A percentile compares a stretch with the other conserved stretches of the same genome.
Evolutionary conservation across 495 filamentous ascomycete genomes (phyloP).

Genomic region (Penicillium roqueforti): DNA sequence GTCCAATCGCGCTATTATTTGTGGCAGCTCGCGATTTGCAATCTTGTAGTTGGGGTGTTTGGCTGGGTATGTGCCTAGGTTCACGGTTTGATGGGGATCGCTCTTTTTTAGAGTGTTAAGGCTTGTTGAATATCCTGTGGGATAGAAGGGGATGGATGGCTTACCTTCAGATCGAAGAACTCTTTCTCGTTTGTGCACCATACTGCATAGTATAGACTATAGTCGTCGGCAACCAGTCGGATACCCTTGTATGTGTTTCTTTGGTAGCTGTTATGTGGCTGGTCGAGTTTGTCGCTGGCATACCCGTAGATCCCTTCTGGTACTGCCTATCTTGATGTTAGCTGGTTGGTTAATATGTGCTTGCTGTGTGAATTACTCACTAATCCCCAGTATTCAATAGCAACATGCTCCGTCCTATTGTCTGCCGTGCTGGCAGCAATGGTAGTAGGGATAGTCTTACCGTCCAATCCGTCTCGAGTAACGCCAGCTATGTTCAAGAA

Average conservation of each 20-base stretch:
- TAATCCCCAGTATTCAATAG: conserved; percentile 59
- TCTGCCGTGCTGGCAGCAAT: conserved; percentile 26
- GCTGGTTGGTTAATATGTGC: background rate
- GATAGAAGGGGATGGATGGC: background rate
- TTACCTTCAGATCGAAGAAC: conserved; percentile 51
- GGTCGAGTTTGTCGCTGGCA: conserved; percentile 18
- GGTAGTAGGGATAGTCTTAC: conserved; percentile 46
- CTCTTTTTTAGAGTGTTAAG: conserved; percentile 21
- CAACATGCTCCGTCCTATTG: conserved; percentile 52
- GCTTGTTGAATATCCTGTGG: conserved; percentile 1
- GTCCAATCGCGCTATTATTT: conserved; percentile 50
- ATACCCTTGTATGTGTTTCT: conserved; percentile 62
- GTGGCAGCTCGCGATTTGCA: conserved; percentile 22
- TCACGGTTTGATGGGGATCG: conserved; percentile 55
- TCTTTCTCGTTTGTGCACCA: conserved; percentile 60
- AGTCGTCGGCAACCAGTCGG: conserved; percentile 46
- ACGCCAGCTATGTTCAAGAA: conserved; percentile 47
- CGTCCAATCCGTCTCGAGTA: conserved; percentile 47
- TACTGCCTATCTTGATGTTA: conserved; percentile 25
- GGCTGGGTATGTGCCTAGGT: conserved; percentile 34
- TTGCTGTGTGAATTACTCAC: conserved; percentile 12
- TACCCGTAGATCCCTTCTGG: conserved; percentile 47
- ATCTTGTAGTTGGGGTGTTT: conserved; percentile 22
- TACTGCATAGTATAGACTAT: conserved; percentile 55
- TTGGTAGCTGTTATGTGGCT: conserved; percentile 17